phyloP scores from a whole-genome alignment of 495 filamentous ascomycete genomes.

The Lasiosphaeria hispida region DNA sequence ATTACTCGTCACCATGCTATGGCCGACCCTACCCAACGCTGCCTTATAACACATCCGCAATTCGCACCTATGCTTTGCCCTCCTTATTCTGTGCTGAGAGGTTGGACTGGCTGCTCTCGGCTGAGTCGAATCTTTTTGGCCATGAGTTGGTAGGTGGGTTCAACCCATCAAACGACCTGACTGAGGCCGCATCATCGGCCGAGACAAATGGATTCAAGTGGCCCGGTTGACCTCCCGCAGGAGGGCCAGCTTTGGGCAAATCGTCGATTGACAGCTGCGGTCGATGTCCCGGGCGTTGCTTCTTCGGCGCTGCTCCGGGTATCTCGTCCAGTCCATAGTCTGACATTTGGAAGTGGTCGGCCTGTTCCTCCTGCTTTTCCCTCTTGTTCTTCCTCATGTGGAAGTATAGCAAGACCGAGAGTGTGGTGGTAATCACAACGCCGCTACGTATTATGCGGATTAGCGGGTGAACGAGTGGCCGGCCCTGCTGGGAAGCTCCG shows the following conservation, averaged over 20 bases:
- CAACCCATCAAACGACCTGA: not conserved
- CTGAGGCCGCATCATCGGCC: not conserved
- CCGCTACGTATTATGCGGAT: slow-evolving; percentile 14
- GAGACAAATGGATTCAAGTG: not conserved
- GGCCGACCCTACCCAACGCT: too few species aligned
- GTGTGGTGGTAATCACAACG: slow-evolving; percentile 13
- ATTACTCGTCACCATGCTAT: too few species aligned
- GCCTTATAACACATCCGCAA: not conserved
- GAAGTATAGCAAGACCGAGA: slow-evolving; percentile 20
- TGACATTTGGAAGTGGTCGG: slow-evolving; percentile 24
- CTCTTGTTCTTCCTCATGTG: slow-evolving; percentile 25
- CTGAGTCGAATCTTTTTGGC: slow-evolving; percentile 9
- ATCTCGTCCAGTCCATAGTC: slow-evolving; percentile 31
- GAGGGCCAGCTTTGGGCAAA: slow-evolving; percentile 2
- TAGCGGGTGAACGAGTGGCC: too few species aligned
- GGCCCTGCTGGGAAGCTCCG: too few species aligned
- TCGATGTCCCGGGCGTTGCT: not conserved
- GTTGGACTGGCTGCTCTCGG: slow-evolving; percentile 5
- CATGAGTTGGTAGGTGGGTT: slow-evolving; percentile 3
- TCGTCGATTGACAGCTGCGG: slow-evolving; percentile 10
- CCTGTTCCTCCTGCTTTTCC: slow-evolving; percentile 25
- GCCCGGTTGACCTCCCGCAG: not conserved
- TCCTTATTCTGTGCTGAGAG: not conserved
- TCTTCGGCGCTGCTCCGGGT: not conserved
- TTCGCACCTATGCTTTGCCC: not conserved